phyloP scores from a whole-genome alignment of 2,329 filamentous ascomycete species.

The Talaromyces sp. region DNA sequence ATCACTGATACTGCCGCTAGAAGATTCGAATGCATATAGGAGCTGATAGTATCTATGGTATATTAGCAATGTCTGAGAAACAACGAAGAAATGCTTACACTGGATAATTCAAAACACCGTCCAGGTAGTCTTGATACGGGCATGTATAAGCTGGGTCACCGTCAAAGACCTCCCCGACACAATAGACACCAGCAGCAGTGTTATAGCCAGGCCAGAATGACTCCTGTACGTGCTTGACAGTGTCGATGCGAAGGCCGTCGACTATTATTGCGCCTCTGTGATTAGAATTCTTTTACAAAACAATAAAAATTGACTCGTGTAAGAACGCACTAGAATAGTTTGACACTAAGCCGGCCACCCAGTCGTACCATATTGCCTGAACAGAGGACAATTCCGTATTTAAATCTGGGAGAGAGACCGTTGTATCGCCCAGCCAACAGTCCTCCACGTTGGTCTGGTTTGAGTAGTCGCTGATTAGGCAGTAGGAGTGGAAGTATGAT shows the following conservation, averaged over 20 bases:
- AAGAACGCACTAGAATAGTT: slow-evolving; percentile 59
- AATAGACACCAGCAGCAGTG: slow-evolving; percentile 41
- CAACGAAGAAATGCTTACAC: slow-evolving; percentile 13
- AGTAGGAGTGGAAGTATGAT: slow-evolving; percentile 58
- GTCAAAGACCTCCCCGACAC: slow-evolving; percentile 44
- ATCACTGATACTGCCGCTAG: slow-evolving; percentile 29
- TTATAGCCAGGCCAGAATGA: slow-evolving; percentile 41
- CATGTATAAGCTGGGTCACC: slow-evolving; percentile 39
- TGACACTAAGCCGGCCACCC: slow-evolving; percentile 53
- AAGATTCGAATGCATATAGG: slow-evolving; percentile 29
- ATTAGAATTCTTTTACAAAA: neutral
- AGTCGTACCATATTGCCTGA: slow-evolving; percentile 47
- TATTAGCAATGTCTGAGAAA: neutral
- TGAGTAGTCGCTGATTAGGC: slow-evolving; percentile 48
- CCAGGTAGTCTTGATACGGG: slow-evolving; percentile 40
- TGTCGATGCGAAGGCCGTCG: slow-evolving; percentile 51
- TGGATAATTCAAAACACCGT: slow-evolving; percentile 46
- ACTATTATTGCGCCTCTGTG: slow-evolving; percentile 19
- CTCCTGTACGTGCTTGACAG: slow-evolving; percentile 44
- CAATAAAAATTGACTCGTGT: neutral
- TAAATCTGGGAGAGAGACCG: slow-evolving; percentile 56
- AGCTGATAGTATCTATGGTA: slow-evolving; percentile 25
- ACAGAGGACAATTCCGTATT: slow-evolving; percentile 50
- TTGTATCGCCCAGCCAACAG: slow-evolving; percentile 54
- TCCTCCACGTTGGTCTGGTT: slow-evolving; percentile 40